Evolutionary conservation across 148 eudicot species (phyloP).

Genomic region (Nyssa sinensis): DNA sequence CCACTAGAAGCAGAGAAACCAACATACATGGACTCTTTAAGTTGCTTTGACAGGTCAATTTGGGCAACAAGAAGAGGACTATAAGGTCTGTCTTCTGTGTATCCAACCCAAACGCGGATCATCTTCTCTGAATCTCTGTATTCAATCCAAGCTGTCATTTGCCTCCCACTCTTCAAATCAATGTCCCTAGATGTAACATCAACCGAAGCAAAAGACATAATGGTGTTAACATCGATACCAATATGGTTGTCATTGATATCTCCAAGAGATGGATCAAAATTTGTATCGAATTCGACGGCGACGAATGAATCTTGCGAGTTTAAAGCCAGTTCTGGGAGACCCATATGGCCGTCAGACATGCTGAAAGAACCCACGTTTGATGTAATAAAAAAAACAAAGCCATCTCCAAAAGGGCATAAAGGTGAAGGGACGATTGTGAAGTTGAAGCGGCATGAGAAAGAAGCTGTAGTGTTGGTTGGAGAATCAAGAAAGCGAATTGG

Average conservation of each 20-base stretch:
- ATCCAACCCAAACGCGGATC: slow-evolving; percentile 51
- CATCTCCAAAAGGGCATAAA: slow-evolving; percentile 57
- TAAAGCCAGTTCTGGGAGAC: slow-evolving; percentile 37
- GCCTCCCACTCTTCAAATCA: slow-evolving; percentile 41
- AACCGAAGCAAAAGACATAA: slow-evolving; percentile 34
- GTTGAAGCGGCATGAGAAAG: slow-evolving; percentile 55
- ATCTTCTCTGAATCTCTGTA: slow-evolving; percentile 36
- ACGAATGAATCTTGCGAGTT: slow-evolving; percentile 37
- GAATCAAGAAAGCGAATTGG: slow-evolving; percentile 53
- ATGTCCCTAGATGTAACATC: slow-evolving; percentile 37
- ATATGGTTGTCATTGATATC: slow-evolving; percentile 53
- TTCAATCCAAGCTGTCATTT: slow-evolving; percentile 56
- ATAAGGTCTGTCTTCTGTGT: slow-evolving; percentile 33
- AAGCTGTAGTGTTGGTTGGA: slow-evolving; percentile 31
- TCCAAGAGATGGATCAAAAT: slow-evolving; percentile 33
- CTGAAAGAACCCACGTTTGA: slow-evolving; percentile 24
- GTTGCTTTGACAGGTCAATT: slow-evolving; percentile 36
- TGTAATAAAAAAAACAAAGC: slow-evolving; percentile 58
- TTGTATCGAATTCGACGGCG: slow-evolving; percentile 63
- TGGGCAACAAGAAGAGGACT: slow-evolving; percentile 30
- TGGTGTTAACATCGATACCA: slow-evolving; percentile 39
- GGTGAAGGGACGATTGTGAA: slow-evolving; percentile 41
- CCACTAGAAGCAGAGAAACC: slow-evolving; percentile 58
- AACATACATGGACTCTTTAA: slow-evolving; percentile 57
- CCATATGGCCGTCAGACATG: slow-evolving; percentile 36